These are phyloP conservation scores for Nothomitra cinnamomea DNA, from an alignment of 2,329 filamentous ascomycete species.

Conservation along the genomic window DNA sequence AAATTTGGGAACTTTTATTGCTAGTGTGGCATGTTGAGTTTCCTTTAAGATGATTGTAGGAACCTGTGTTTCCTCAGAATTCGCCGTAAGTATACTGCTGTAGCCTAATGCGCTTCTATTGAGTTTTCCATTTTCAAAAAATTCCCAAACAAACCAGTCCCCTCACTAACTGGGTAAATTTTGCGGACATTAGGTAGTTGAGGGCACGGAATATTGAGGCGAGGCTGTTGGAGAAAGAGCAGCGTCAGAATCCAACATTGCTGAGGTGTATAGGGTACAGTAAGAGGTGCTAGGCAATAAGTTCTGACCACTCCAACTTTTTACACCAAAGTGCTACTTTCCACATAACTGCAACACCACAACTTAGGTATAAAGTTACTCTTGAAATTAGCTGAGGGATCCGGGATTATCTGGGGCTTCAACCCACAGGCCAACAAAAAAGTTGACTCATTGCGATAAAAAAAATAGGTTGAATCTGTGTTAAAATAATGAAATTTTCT, in stretches of 20 bases:
- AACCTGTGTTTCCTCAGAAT: not conserved
- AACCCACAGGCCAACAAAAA: not conserved
- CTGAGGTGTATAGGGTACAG: not conserved
- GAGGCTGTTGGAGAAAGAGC: not conserved
- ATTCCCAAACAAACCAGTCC: not conserved
- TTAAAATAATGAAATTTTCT: not conserved
- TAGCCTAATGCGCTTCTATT: not conserved
- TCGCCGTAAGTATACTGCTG: not conserved
- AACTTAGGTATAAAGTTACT: not conserved
- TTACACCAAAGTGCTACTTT: not conserved
- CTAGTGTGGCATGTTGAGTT: not conserved
- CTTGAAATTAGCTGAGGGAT: not conserved
- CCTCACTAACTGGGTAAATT: not conserved
- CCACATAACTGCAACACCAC: not conserved
- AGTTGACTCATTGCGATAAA: not conserved
- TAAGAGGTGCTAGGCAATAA: not conserved
- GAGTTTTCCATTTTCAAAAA: not conserved
- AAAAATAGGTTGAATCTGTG: not conserved
- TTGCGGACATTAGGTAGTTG: not conserved
- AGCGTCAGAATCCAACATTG: not conserved
- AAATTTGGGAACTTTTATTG: not conserved
- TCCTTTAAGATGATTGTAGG: not conserved
- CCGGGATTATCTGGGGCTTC: not conserved
- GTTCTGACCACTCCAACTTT: not conserved
- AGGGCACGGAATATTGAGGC: not conserved